These are phyloP conservation scores for Cryptococcus sp. DNA, from an alignment of 1,284 basidiomycete species.

Conservation along the genomic window DNA sequence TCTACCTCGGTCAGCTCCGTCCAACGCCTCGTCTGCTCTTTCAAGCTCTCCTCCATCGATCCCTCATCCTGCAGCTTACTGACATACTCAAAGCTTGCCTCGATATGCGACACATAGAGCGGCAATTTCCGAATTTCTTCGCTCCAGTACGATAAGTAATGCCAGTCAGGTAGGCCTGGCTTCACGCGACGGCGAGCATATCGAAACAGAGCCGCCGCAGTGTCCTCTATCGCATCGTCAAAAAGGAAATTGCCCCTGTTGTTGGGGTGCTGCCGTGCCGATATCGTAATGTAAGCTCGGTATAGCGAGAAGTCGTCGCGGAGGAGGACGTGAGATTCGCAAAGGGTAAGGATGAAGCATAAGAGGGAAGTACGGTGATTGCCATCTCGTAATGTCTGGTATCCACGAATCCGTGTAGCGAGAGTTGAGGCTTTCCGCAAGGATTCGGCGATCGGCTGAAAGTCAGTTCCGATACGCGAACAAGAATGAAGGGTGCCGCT, in stretches of 20 bases:
- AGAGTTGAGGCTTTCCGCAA: neutral
- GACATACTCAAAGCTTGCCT: neutral
- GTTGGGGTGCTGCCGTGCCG: neutral
- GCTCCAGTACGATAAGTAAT: neutral
- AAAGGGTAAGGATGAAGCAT: neutral
- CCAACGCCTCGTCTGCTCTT: neutral
- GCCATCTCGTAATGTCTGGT: neutral
- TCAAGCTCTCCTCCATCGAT: neutral
- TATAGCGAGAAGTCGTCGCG: neutral
- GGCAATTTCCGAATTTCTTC: neutral
- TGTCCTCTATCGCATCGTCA: neutral
- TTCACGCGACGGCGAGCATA: neutral
- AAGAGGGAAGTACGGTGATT: neutral
- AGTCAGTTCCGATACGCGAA: no score
- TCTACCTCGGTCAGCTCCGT: neutral
- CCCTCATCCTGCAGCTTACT: neutral
- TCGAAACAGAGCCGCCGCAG: neutral
- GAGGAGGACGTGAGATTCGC: neutral
- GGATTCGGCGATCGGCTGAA: neutral
- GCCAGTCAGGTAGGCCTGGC: neutral
- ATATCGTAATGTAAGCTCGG: neutral
- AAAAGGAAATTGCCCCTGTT: neutral
- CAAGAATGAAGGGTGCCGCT: no score
- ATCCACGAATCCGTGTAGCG: neutral
- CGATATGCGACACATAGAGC: neutral